These are phyloP conservation scores for Cyclospora cayetanensis DNA, from an alignment of 169 alveolate species.

Conservation along the genomic window DNA sequence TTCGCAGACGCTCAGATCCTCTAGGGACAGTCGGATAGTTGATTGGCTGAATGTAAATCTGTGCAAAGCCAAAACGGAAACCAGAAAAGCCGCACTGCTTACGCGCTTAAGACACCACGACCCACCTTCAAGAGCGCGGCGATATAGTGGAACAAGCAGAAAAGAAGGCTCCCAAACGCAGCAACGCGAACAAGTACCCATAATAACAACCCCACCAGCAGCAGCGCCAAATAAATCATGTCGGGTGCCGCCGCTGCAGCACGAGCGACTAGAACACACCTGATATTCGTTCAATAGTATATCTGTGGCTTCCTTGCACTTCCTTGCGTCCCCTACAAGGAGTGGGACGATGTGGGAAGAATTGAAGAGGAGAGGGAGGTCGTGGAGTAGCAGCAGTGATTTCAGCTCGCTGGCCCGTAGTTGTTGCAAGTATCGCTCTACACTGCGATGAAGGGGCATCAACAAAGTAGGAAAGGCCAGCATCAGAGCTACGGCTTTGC, in stretches of 20 bases:
- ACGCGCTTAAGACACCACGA: too few relatives aligned
- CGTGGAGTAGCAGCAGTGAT: slow-evolving; percentile 74
- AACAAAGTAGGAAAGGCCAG: neutral
- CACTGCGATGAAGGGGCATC: slow-evolving; percentile 2
- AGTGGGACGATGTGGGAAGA: slow-evolving; percentile 87
- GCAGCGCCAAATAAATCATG: neutral
- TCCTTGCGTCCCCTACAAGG: slow-evolving; percentile 84
- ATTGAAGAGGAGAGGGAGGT: slow-evolving; percentile 81
- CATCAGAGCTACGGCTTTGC: neutral
- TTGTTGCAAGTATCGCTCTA: slow-evolving; percentile 78
- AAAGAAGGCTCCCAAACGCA: neutral
- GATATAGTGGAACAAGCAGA: neutral
- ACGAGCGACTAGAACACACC: neutral
- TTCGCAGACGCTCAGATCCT: slow-evolving; percentile 87
- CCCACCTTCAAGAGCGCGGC: too few relatives aligned
- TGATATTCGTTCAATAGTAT: slow-evolving; percentile 78
- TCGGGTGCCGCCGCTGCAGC: neutral
- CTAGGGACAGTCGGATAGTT: slow-evolving; percentile 91
- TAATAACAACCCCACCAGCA: neutral
- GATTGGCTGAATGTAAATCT: slow-evolving; percentile 89
- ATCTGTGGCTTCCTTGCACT: slow-evolving; percentile 83
- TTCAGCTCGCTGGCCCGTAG: slow-evolving; percentile 79
- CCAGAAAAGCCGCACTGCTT: too few relatives aligned
- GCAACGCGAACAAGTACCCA: neutral
- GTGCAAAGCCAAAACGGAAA: neutral